phyloP scores from a whole-genome alignment of 805 yeast genomes.

The Grigorovia humatica region DNA sequence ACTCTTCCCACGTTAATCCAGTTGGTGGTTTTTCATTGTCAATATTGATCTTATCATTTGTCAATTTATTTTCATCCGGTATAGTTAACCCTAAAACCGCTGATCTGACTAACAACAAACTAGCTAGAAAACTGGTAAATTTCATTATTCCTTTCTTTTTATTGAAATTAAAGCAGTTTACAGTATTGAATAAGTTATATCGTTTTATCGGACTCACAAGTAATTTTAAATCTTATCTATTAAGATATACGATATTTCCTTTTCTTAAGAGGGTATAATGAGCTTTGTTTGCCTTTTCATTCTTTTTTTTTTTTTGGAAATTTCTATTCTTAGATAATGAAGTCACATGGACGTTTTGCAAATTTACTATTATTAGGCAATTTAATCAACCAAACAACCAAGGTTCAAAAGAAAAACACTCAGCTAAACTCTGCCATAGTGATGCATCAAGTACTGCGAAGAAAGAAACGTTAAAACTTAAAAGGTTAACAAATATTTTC shows the following conservation, averaged over 20 bases:
- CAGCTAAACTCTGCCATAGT: not conserved
- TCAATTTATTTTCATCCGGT: constrained; percentile 5
- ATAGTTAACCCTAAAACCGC: not conserved
- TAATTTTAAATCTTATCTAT: too few species aligned
- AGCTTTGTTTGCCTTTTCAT: too few species aligned
- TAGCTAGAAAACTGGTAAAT: too few species aligned
- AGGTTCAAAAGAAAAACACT: too few species aligned
- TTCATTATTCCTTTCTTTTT: not conserved
- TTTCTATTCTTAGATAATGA: not conserved
- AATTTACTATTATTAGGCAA: not conserved
- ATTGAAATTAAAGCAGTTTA: too few species aligned
- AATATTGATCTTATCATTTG: constrained; percentile 19
- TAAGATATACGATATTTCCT: not conserved
- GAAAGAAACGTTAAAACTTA: not conserved
- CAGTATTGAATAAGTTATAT: too few species aligned
- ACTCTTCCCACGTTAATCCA: constrained; percentile 60
- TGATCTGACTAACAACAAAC: not conserved
- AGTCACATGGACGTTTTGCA: not conserved
- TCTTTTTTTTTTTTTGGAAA: not conserved
- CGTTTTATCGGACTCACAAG: too few species aligned
- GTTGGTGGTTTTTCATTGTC: constrained; percentile 38
- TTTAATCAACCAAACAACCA: too few species aligned
- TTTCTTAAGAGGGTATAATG: not conserved
- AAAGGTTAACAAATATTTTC: constrained; percentile 6
- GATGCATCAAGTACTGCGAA: not conserved